Evolutionary conservation across 768 basidiomycete genomes (phyloP).

Genomic region (Gymnopilus dilepis): DNA sequence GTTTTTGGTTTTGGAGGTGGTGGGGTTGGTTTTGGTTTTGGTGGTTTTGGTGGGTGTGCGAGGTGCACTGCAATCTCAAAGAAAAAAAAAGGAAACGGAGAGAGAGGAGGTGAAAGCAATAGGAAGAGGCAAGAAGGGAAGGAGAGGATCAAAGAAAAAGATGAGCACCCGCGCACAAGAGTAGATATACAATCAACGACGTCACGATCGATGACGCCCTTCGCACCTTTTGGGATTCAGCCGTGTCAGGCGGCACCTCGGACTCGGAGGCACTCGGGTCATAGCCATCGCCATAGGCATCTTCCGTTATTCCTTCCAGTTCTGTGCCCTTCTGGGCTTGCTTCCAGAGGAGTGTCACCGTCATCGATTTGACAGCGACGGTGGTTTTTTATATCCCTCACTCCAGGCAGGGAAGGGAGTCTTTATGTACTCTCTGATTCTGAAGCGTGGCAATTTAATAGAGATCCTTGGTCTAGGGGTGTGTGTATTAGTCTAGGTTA

Average conservation of each 20-base stretch:
- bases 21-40: too few relatives aligned
- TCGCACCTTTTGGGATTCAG: slow-evolving; percentile 15
- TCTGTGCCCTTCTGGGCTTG: neutral
- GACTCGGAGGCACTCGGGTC: slow-evolving; percentile 11
- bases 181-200: slow-evolving; percentile 22
- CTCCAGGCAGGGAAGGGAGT: too few relatives aligned
- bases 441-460: too few relatives aligned
- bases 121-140: neutral
- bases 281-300: slow-evolving; percentile 4
- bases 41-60: too few relatives aligned
- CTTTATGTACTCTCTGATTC: too few relatives aligned
- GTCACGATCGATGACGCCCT: slow-evolving; percentile 26
- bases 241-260: neutral
- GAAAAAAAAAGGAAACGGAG: too few relatives aligned
- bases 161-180: neutral
- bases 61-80: too few relatives aligned
- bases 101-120: neutral
- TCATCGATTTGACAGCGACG: neutral
- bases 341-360: neutral
- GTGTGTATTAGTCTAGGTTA: too few relatives aligned
- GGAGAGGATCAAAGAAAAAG: neutral
- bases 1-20: too few relatives aligned
- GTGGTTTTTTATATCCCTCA: neutral
- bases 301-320: neutral
- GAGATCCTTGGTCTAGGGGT: too few relatives aligned